Evolutionary conservation across 352 stramenopile species (phyloP).

Genomic region (Thraustochytrium sp.): DNA sequence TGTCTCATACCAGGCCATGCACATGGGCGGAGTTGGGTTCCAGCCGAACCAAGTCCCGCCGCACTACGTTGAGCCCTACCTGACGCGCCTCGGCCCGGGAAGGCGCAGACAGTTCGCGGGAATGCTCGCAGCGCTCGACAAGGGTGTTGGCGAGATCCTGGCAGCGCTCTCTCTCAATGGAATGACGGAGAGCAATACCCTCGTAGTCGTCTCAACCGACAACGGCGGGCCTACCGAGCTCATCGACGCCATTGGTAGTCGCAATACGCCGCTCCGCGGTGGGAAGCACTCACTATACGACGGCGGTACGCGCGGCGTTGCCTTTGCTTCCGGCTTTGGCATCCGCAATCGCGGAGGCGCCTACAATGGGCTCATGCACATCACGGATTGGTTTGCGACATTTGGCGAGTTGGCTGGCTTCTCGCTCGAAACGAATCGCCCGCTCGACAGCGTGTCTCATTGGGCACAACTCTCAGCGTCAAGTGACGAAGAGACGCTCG

Average conservation of each 20-base stretch:
- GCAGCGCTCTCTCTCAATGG: background rate
- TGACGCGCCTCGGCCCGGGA: background rate
- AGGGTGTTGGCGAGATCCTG: background rate
- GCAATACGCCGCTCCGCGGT: background rate
- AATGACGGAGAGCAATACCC: background rate
- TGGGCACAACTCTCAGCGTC: background rate
- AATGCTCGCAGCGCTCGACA: background rate
- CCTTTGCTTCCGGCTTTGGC: conserved; percentile 24
- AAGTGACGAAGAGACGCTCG: background rate
- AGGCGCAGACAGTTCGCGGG: background rate
- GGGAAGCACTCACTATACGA: conserved; percentile 16
- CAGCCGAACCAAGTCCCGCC: background rate
- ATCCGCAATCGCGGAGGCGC: background rate
- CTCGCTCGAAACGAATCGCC: background rate
- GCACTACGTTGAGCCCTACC: background rate
- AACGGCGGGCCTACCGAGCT: background rate
- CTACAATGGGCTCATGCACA: conserved; percentile 14
- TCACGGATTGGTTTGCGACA: conserved; percentile 41
- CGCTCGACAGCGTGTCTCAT: background rate
- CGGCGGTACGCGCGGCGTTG: conserved; percentile 16
- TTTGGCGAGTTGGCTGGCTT: background rate
- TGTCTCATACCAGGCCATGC: background rate
- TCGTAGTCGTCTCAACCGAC: conserved; percentile 34
- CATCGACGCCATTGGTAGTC: background rate
- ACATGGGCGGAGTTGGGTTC: background rate